Evolutionary conservation across 1,284 basidiomycete species (phyloP), one percentile per base, ranked within the genome.

Genomic region (Entoloma clypeatum): DNA sequence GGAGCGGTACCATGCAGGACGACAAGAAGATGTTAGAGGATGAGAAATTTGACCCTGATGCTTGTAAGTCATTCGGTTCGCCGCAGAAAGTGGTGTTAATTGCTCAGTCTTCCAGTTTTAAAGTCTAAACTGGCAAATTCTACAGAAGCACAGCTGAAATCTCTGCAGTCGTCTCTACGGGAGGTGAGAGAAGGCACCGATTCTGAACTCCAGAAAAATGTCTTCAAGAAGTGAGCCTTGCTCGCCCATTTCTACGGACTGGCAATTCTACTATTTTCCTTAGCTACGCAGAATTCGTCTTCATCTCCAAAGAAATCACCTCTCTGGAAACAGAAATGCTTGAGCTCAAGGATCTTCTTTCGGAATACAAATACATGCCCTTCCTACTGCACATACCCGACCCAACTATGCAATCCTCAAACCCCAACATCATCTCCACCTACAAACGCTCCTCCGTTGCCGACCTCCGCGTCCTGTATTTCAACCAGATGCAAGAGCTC

Each of bases 281-380:
- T 54, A 94, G 92, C 64, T 99, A 98, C 58, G 85, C 91, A 27
- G 92, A 98, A 58, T 98, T 99, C 58, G 92, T 99, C 34, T 75
- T 86, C 32, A 92, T 99, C 32, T 96, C 93, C 6, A 99, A 98
- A 58, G 96, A 99, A 65, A 95, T 99, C 33, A 87, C 90, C 5
- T 87, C 89, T 0, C 75, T 99, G 8, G 95, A 99, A 68, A 97
- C 95, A 59, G 94, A 98, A 61, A 92, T 98, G 88, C 77, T 98
- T 25, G 94, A 98, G 59, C 80, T 99, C 60, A 98, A 97, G 60
- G 91, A 95, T 45, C 78, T 89, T 3, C 72, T 99, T 1, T 84
- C 85, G 10, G 96, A 99, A 58, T 99, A 94, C 87, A 93, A 92
- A 62, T 81, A 80, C 36, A 91, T 96, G 73, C 93, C 93, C 0